phyloP scores from a whole-genome alignment of 1,284 basidiomycete species.

The Ustilago nuda region DNA sequence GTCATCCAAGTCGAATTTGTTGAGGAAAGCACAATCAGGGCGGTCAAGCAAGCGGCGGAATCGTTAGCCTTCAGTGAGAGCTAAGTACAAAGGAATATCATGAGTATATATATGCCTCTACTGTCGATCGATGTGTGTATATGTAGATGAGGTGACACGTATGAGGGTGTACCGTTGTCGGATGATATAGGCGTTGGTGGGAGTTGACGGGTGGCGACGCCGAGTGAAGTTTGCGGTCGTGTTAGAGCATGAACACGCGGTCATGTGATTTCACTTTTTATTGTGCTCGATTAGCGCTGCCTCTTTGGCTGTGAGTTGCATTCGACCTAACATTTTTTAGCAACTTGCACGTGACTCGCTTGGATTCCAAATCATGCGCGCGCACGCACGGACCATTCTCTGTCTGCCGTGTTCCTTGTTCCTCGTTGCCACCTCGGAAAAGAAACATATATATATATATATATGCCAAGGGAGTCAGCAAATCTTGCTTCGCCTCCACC shows the following conservation, averaged over 20 bases:
- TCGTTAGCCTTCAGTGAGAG: no score
- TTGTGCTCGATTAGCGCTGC: not conserved
- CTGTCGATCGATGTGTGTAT: no score
- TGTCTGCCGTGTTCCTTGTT: not conserved
- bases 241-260: no score
- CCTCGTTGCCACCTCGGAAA: not conserved
- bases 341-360: not conserved
- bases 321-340: not conserved
- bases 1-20: not conserved
- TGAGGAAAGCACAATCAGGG: no score
- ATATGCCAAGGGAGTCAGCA: not conserved
- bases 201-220: no score
- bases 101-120: no score
- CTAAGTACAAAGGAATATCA: no score
- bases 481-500: not conserved
- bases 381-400: conserved; percentile 13
- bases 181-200: no score
- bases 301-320: not conserved
- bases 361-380: not conserved
- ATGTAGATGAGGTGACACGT: no score
- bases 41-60: no score
- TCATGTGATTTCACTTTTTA: not conserved
- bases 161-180: no score
- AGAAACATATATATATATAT: conserved; percentile 21
- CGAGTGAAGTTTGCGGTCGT: no score